These are phyloP conservation scores for Pontederia crassipes DNA, from an alignment of 176 grass and related monocot genomes.

Conservation along the genomic window DNA sequence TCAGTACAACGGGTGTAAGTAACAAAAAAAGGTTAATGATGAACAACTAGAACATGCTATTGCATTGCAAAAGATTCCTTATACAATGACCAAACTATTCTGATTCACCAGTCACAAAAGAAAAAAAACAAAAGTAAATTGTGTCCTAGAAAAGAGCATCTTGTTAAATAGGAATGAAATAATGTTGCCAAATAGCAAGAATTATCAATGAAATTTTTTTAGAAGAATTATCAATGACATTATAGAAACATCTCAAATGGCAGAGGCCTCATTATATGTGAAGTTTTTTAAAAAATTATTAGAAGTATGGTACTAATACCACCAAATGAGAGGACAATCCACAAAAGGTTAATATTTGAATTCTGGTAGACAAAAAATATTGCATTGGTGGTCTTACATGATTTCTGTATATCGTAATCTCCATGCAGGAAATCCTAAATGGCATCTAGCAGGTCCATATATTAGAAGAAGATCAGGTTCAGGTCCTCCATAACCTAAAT, in stretches of 20 bases:
- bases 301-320: background rate
- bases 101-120: no score
- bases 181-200: no score
- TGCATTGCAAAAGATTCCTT: background rate
- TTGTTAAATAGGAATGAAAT: no score
- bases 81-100: no score
- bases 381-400: slow-evolving; percentile 39
- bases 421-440: slow-evolving; percentile 95
- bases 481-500: slow-evolving; percentile 64
- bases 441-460: slow-evolving; percentile 73
- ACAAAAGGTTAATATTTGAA: background rate
- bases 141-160: no score
- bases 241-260: no score
- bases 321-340: background rate
- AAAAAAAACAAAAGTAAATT: no score
- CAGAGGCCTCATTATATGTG: no score
- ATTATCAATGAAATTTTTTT: no score
- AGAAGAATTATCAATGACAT: no score
- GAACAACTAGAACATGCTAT: slow-evolving; percentile 3
- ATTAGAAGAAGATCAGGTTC: slow-evolving; percentile 89
- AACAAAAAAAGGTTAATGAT: background rate
- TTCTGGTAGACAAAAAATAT: slow-evolving; percentile 1
- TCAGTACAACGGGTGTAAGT: background rate
- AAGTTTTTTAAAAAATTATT: background rate
- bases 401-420: slow-evolving; percentile 94